Evolutionary conservation across 2,329 filamentous ascomycete genomes (phyloP), one percentile per base, ranked within the genome.

Genomic region (Ascochyta viciae-villosae): DNA sequence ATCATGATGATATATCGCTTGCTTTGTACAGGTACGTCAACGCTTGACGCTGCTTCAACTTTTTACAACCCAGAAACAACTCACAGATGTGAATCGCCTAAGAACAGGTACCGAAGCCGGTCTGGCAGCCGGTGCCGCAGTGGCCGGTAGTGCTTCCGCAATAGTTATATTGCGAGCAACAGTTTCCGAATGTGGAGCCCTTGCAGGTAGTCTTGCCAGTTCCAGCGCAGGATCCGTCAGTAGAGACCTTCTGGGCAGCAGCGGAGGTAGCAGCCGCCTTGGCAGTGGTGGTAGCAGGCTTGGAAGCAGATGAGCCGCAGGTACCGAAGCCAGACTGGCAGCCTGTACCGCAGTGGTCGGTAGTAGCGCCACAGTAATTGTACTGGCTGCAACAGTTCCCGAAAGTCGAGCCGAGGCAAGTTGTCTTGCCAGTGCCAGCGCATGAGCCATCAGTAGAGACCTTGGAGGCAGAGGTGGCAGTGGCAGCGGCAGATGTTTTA

Each of bases 331-430:
- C 63, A 34, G 64, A 54, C 41, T 76, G 66, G 64, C 73, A 77
- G 41, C 68, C 69, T 26, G 60, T 64, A 33, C 63, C 67, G 53
- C 71, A 73, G 64, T 73, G 66, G 27, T 50, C 69, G 22, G 57
- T 52, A 7, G 66, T 71, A 22, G 63, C 61, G n/a, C 71, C 72
- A 49, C 80, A 82, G 57, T 67, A 74, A 15, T 77, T 77, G 56
- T 73, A 74, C 48, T 65, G 65, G 13, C 73, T 77, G 71, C 80
- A 82, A 70, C 80, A 81, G 62, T 77, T 71, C 4, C 79, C 79
- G 56, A 78, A 81, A 5, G 65, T 50, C 49, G 75, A 77, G 29
- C 78, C 79, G 13, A 69, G 58, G 63, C 80, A 82, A 10, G 78
- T 81, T 57, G 46, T 75, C 35, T 74, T 74, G 16, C 71, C 73